phyloP scores from a whole-genome alignment of 768 basidiomycete genomes.

The Mycena crocata region DNA sequence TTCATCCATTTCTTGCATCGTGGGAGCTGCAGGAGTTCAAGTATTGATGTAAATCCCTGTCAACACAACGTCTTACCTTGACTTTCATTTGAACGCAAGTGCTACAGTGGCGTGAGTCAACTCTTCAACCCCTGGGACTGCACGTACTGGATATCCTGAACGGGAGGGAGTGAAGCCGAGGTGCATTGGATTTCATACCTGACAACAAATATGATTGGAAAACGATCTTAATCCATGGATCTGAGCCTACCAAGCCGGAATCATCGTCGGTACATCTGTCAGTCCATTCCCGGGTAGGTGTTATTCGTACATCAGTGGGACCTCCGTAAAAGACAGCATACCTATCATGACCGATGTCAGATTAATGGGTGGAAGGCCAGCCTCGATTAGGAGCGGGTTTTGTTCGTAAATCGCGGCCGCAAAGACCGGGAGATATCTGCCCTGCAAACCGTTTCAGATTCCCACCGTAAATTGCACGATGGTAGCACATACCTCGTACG shows the following conservation, averaged over 20 bases:
- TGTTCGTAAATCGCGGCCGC: constrained; percentile 62
- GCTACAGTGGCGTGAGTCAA: constrained; percentile 27
- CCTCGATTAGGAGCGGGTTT: constrained; percentile 51
- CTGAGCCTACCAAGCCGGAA: constrained; percentile 9
- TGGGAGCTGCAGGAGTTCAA: constrained; percentile 43
- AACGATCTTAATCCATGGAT: background rate
- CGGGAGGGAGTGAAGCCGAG: constrained; percentile 38
- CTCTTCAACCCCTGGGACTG: background rate
- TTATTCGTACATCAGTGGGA: no score
- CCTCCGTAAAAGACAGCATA: constrained; percentile 26
- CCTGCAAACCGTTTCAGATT: constrained; percentile 43
- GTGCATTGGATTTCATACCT: constrained; percentile 59
- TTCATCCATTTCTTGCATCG: constrained; percentile 56
- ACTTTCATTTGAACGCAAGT: constrained; percentile 57
- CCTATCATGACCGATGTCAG: constrained; percentile 63
- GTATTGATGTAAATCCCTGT: background rate
- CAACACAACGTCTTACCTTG: constrained; percentile 39
- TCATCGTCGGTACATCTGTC: constrained; percentile 44
- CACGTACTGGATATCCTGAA: constrained; percentile 48
- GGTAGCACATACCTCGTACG: constrained; percentile 57
- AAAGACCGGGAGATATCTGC: constrained; percentile 63
- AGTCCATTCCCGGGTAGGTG: constrained; percentile 53
- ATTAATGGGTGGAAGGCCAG: constrained; percentile 62
- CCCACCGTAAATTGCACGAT: background rate
- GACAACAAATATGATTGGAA: background rate